phyloP scores from a whole-genome alignment of 768 basidiomycete species.

The Mycena galericulata region DNA sequence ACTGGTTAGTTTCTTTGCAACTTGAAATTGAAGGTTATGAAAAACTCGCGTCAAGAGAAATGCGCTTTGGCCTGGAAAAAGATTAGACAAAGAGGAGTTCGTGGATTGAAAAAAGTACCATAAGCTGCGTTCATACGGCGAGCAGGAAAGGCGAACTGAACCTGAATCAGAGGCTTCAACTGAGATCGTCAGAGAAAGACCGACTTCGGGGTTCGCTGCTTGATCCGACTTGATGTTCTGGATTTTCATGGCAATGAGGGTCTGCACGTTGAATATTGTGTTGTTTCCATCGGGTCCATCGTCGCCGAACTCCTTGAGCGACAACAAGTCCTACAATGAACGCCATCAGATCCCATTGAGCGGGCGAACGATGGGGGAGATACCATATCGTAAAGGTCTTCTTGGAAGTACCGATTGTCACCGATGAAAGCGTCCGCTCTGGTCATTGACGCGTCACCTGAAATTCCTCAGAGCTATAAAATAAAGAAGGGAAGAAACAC shows the following conservation, averaged over 20 bases:
- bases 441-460: constrained; percentile 32
- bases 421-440: constrained; percentile 26
- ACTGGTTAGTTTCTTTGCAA: neutral
- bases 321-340: constrained; percentile 18
- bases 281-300: constrained; percentile 23
- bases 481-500: neutral
- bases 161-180: neutral
- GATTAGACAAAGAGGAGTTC: too few species aligned
- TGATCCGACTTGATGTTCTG: constrained; percentile 17
- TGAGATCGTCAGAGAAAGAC: neutral
- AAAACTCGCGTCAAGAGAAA: too few species aligned
- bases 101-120: too few species aligned
- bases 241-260: constrained; percentile 17
- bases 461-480: neutral
- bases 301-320: constrained; percentile 26
- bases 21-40: neutral
- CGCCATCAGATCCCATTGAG: neutral
- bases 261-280: constrained; percentile 28
- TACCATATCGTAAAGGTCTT: constrained; percentile 18
- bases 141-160: constrained; percentile 13
- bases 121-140: constrained; percentile 12
- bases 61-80: too few species aligned
- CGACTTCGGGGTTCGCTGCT: constrained; percentile 16
- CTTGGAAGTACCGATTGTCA: constrained; percentile 29
- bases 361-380: neutral